These are phyloP conservation scores for Leucosporidium creatinivorum DNA, from an alignment of 768 basidiomycete species.

Conservation along the genomic window DNA sequence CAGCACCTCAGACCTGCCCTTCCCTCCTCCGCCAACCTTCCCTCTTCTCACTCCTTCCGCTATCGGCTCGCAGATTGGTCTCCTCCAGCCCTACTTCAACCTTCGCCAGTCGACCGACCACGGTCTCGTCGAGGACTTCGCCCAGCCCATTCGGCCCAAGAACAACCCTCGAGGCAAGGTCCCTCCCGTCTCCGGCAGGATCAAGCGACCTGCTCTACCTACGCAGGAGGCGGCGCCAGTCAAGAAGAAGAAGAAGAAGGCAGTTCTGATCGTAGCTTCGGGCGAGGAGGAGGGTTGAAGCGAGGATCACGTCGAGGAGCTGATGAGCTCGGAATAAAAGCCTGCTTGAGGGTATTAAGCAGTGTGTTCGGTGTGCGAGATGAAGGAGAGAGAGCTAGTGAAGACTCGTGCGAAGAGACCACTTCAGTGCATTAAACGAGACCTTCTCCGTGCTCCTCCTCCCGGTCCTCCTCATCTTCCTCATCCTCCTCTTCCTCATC, in stretches of 20 bases:
- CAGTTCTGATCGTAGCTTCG: not conserved
- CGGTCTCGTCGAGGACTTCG: slow-evolving; percentile 4
- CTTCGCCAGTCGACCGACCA: slow-evolving; percentile 12
- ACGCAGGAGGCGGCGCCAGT: not conserved
- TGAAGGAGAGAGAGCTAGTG: not conserved
- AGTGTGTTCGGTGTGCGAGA: not conserved
- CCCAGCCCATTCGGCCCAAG: not conserved
- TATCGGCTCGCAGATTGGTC: slow-evolving; percentile 71
- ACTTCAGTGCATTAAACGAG: not conserved
- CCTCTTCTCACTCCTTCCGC: slow-evolving; percentile 59
- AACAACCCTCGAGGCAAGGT: not conserved
- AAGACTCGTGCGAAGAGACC: not conserved
- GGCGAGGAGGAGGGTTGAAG: not conserved
- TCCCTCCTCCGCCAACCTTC: slow-evolving; percentile 76
- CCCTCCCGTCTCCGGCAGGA: not conserved
- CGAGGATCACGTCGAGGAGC: not conserved
- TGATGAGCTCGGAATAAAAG: not conserved
- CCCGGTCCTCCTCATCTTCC: slow-evolving; percentile 43
- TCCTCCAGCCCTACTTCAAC: slow-evolving; percentile 66
- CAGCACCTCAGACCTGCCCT: slow-evolving; percentile 52
- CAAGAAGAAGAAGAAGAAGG: not conserved
- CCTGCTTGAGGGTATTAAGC: not conserved
- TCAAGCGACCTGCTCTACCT: not conserved
- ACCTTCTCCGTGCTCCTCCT: not conserved
- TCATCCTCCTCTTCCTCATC: slow-evolving; percentile 76